Conservation (phyloP, 352 stramenopile genomes). For the Pythium dissotocum region DNA sequence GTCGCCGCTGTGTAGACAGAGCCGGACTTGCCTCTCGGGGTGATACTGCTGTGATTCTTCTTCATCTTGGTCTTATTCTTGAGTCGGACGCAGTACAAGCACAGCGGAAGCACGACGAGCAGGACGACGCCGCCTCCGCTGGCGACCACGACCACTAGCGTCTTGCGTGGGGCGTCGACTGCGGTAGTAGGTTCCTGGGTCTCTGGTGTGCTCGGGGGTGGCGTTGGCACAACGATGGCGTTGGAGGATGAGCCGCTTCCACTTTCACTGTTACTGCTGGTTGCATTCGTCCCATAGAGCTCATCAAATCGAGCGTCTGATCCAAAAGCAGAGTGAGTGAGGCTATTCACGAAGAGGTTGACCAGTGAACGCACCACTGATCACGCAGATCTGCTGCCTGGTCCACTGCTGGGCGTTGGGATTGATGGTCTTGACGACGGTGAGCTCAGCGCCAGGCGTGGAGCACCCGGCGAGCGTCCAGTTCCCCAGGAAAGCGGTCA, state of each 20-base stretch:
- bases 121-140: background rate
- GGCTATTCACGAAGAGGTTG: too few species aligned
- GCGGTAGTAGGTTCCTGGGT: background rate
- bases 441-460: background rate
- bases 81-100: background rate
- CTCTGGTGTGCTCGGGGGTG: too few species aligned
- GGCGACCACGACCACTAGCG: background rate
- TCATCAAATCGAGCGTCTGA: background rate
- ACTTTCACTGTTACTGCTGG: background rate
- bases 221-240: background rate
- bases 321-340: background rate
- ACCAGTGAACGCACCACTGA: background rate
- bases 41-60: too few species aligned
- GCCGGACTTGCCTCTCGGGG: background rate
- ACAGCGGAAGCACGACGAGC: background rate
- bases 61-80: background rate
- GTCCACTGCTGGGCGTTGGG: background rate
- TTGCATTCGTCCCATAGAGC: background rate
- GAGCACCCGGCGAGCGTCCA: background rate
- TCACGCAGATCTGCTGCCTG: background rate
- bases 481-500: background rate
- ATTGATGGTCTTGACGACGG: background rate
- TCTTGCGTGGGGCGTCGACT: background rate
- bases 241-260: background rate
- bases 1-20: background rate